A percentile compares a stretch with the other conserved stretches of the same genome.
Evolutionary conservation across 345 rosid genomes (phyloP).

Genomic region (Pugionium dolabratum): DNA sequence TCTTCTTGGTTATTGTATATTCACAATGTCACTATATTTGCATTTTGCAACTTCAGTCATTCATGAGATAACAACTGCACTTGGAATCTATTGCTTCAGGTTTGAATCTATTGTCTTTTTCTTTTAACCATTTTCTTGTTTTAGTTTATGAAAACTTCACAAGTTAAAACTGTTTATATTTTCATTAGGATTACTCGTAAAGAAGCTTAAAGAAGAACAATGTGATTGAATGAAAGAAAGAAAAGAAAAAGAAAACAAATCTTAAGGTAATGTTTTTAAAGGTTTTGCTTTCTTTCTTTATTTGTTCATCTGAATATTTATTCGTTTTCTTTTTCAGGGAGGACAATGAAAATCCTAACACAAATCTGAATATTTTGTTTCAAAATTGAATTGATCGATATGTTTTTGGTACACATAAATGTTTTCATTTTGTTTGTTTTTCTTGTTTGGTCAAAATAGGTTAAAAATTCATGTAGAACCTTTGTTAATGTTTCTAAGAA

Average conservation of each 20-base stretch:
- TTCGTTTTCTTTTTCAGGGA: slow-evolving; percentile 18
- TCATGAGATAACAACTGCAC: slow-evolving; percentile 87
- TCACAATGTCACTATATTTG: slow-evolving; percentile 75
- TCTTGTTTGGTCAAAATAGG: slow-evolving; percentile 31
- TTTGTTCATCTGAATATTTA: slow-evolving; percentile 2
- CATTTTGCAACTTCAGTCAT: slow-evolving; percentile 94
- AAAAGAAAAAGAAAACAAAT: background rate
- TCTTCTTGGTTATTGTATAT: slow-evolving; percentile 86
- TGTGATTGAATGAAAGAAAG: background rate
- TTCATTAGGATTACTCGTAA: slow-evolving; percentile 78
- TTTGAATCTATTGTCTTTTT: slow-evolving; percentile 19
- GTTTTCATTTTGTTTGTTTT: slow-evolving; percentile 15
- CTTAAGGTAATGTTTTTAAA: slow-evolving; percentile 20
- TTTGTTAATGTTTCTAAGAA: slow-evolving; percentile 16
- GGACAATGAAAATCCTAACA: slow-evolving; percentile 34
- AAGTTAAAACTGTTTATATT: background rate
- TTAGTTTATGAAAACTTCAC: background rate
- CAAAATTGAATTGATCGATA: slow-evolving; percentile 27
- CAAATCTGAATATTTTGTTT: slow-evolving; percentile 20
- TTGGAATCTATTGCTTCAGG: slow-evolving; percentile 99
- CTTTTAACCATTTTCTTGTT: background rate
- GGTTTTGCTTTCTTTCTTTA: slow-evolving; percentile 9
- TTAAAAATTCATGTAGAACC: slow-evolving; percentile 23
- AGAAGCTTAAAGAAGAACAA: slow-evolving; percentile 61
- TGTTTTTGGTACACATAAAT: slow-evolving; percentile 33